Evolutionary conservation across 2,329 filamentous ascomycete genomes (phyloP).

Genomic region (Aspergillus carbonarius): DNA sequence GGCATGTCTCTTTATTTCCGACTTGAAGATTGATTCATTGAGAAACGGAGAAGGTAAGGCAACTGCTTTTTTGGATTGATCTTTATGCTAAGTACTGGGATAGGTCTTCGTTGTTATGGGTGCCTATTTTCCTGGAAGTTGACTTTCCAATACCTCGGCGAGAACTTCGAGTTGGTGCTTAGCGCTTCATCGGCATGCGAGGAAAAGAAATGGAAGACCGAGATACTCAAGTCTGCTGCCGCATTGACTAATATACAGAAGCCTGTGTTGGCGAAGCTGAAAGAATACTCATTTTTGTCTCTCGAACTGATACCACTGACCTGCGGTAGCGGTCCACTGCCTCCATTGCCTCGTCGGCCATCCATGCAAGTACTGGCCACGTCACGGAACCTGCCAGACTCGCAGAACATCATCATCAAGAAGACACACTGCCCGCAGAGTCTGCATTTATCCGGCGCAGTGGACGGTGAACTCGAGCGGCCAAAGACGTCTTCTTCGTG

Average conservation of each 20-base stretch:
- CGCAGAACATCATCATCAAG: constrained; percentile 79
- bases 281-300: constrained; percentile 48
- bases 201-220: constrained; percentile 73
- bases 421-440: constrained; percentile 73
- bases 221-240: constrained; percentile 57
- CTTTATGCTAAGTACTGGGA: constrained; percentile 13
- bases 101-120: constrained; percentile 83
- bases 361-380: constrained; percentile 80
- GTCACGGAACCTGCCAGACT: constrained; percentile 64
- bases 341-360: constrained; percentile 54
- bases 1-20: constrained; percentile 66
- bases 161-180: constrained; percentile 80
- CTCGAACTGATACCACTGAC: constrained; percentile 73
- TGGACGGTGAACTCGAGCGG: constrained; percentile 63
- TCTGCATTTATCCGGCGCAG: constrained; percentile 46
- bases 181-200: constrained; percentile 82
- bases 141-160: constrained; percentile 73
- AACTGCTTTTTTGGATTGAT: background rate
- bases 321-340: constrained; percentile 70
- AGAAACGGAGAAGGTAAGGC: constrained; percentile 36
- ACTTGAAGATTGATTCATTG: constrained; percentile 38
- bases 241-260: constrained; percentile 53
- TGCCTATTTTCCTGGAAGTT: constrained; percentile 91
- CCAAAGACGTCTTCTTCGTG: constrained; percentile 77
- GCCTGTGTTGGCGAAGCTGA: constrained; percentile 36